Evolutionary conservation across 139 green algal genomes (phyloP).

Genomic region (Coccomyxa sp.): DNA sequence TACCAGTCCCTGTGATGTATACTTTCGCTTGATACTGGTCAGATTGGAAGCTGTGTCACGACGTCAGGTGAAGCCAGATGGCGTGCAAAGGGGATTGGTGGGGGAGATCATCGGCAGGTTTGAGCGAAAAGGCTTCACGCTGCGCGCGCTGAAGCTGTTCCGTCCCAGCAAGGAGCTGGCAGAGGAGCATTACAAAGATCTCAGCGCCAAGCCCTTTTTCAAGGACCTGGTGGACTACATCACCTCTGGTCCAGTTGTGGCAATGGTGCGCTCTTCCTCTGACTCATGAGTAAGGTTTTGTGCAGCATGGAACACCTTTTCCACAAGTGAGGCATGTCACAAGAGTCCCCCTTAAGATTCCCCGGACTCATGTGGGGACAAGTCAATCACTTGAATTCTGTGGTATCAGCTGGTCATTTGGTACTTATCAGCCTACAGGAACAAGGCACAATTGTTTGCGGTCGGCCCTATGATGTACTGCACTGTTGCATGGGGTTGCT

Average conservation of each 20-base stretch:
- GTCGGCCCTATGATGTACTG: too few species aligned
- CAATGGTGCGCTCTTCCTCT: conserved; percentile 71
- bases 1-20: not conserved
- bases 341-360: not conserved
- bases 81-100: conserved; percentile 58
- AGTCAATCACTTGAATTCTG: not conserved
- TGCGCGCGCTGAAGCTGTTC: conserved; percentile 46
- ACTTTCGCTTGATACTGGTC: not conserved
- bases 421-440: too few species aligned
- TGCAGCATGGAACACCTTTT: not conserved
- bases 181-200: conserved; percentile 95
- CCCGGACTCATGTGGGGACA: too few species aligned
- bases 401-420: too few species aligned
- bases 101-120: conserved; percentile 64
- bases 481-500: too few species aligned
- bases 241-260: conserved; percentile 91
- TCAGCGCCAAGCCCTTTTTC: conserved; percentile 93
- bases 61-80: conserved; percentile 55
- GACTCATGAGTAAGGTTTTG: not conserved
- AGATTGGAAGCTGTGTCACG: not conserved
- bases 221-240: conserved; percentile 95
- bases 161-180: conserved; percentile 36
- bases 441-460: too few species aligned
- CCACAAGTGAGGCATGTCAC: not conserved
- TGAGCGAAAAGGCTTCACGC: conserved; percentile 86